phyloP scores from a whole-genome alignment of 441 rosid genomes.

The Populus hybrid region DNA sequence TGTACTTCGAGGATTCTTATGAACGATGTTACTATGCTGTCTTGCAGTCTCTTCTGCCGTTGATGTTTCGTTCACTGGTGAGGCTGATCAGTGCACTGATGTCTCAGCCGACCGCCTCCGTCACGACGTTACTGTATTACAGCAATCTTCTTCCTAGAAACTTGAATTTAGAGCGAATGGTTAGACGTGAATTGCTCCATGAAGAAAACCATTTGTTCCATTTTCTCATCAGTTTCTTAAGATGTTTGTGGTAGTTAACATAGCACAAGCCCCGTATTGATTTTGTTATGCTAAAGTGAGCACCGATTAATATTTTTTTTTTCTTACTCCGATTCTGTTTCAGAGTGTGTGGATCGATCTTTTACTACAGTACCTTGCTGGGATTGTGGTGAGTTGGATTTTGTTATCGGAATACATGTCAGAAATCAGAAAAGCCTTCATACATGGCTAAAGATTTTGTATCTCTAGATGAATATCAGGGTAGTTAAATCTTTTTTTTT shows the following conservation, averaged over 20 bases:
- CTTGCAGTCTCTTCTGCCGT: slow-evolving; percentile 34
- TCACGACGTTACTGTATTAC: slow-evolving; percentile 47
- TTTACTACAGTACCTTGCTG: neutral
- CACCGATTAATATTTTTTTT: neutral
- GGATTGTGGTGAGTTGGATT: neutral
- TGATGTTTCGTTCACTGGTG: slow-evolving; percentile 31
- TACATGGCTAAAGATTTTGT: neutral
- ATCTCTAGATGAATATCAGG: neutral
- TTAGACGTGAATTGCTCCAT: slow-evolving; percentile 37
- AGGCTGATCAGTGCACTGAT: slow-evolving; percentile 28
- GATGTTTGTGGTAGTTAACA: slow-evolving; percentile 41
- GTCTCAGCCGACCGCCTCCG: slow-evolving; percentile 34
- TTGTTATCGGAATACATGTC: neutral
- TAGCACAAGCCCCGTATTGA: neutral
- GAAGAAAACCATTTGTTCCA: slow-evolving; percentile 42
- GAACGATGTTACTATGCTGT: too few relatives aligned
- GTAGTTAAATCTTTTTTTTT: neutral
- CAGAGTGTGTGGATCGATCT: neutral
- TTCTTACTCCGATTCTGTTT: neutral
- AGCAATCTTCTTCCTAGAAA: slow-evolving; percentile 47
- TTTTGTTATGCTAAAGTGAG: neutral
- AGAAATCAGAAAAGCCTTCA: neutral
- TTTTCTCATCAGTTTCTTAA: slow-evolving; percentile 34
- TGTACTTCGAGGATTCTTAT: neutral
- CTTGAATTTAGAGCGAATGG: slow-evolving; percentile 37